Evolutionary conservation across 257 asterid species (phyloP).

Genomic region (Jacaranda mimosifolia): DNA sequence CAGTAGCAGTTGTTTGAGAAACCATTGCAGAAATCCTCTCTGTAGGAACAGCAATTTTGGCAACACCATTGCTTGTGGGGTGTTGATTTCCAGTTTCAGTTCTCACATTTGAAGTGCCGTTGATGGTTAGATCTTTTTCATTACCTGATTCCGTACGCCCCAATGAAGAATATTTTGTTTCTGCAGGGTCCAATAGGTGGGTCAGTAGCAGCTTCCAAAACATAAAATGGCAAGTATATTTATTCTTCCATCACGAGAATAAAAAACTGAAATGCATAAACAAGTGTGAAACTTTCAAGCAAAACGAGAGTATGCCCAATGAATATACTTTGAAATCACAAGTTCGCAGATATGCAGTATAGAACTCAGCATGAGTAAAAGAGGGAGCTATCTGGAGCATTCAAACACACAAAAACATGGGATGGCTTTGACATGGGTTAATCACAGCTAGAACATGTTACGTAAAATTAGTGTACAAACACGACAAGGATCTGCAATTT

Average conservation of each 20-base stretch:
- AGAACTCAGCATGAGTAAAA: neutral
- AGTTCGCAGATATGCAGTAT: too few species aligned
- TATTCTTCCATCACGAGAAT: neutral
- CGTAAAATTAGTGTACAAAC: too few species aligned
- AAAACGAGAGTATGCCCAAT: neutral
- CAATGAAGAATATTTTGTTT: conserved; percentile 65
- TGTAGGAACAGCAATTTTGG: conserved; percentile 43
- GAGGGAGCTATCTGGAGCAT: neutral
- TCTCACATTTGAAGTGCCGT: conserved; percentile 49
- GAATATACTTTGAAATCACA: neutral
- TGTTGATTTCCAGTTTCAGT: conserved; percentile 52
- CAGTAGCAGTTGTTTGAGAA: conserved; percentile 42
- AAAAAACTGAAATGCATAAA: neutral
- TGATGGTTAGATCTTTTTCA: conserved; percentile 48
- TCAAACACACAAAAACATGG: neutral
- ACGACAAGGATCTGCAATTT: too few species aligned
- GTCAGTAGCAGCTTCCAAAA: conserved; percentile 36
- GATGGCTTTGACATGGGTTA: neutral
- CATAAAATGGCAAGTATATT: neutral
- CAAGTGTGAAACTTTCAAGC: neutral
- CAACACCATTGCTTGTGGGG: conserved; percentile 61
- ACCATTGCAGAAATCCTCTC: conserved; percentile 47
- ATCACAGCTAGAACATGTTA: too few species aligned
- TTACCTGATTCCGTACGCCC: conserved; percentile 57
- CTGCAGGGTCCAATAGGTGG: conserved; percentile 51